Base-by-base conservation (phyloP, 1,284 basidiomycete genomes). In the Naganishia liquefaciens region DNA sequence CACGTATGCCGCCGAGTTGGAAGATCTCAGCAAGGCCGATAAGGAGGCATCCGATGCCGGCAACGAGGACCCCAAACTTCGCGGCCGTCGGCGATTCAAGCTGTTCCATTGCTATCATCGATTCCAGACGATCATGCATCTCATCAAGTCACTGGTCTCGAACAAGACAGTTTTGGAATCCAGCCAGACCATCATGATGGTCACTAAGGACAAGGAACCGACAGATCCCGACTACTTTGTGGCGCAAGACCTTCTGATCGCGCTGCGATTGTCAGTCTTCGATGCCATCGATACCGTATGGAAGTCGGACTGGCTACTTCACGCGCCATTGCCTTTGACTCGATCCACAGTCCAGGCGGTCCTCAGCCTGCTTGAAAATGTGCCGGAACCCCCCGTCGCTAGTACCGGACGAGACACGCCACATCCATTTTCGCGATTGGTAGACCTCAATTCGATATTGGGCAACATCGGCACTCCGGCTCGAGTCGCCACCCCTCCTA, bases 131-230 rank as follows among this genome's bases (percentile, higher is more conserved):
- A 87, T 87, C 0, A 82, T 96, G 27, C 85, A 89, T 68, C 81
- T 97, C 40, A 80, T 98, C 37, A 83, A 86, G 64, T 86, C 88
- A 9, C 82, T 98, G 53, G 84, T 91, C 30, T 88, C 88, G 1
- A 85, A 89, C 37, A 89, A 89, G 70, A 85, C 89, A 15, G 81
- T 96, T 27, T 83, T 93, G 64, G 93, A 97, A 67, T 90, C 91
- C 13, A 83, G 86, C 1, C 93, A 98, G 76, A 95, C 93, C 0
- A 83, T 91, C 23, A 78, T 65, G 40, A 44, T 60, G 43, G 52
- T 54, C 27, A 55, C 62, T 23, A 64, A 62, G 30, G 89, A 90
- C 77, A 90, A 89, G 77, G 85, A 86, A 72, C 87, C 89, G 37
- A 86, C 84, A 0, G 88, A 91, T 68, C 77, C 81, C 5, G 86